phyloP scores from a whole-genome alignment of 495 filamentous ascomycete genomes.

The Podospora fimiseda region DNA sequence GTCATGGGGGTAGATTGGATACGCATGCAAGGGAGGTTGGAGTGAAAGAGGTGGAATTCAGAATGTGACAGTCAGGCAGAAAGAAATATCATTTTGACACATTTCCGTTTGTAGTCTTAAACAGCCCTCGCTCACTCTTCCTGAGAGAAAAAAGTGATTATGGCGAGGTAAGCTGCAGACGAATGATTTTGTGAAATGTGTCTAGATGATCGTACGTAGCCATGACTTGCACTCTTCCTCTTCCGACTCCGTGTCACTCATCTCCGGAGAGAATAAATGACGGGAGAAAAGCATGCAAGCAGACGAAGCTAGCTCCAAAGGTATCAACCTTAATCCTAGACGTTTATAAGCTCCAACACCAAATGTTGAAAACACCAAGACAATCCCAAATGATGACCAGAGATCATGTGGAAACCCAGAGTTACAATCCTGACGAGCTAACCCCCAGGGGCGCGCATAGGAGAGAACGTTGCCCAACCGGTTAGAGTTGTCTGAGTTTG shows the following conservation, averaged over 20 bases:
- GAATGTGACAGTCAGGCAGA: constrained; percentile 29
- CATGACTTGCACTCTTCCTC: constrained; percentile 35
- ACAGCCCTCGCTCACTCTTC: constrained; percentile 33
- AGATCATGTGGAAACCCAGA: constrained; percentile 57
- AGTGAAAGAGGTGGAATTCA: constrained; percentile 28
- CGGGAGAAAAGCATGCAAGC: constrained; percentile 23
- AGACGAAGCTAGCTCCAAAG: constrained; percentile 16
- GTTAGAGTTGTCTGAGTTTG: constrained; percentile 32
- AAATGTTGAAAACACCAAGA: constrained; percentile 21
- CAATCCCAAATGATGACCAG: constrained; percentile 48
- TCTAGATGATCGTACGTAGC: constrained; percentile 37
- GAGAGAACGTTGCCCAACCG: constrained; percentile 37
- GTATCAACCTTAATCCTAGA: constrained; percentile 11
- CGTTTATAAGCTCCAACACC: constrained; percentile 31
- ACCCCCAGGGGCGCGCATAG: constrained; percentile 60
- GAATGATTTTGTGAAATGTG: constrained; percentile 12
- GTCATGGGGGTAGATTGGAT: constrained; percentile 21
- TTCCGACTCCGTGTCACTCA: constrained; percentile 10
- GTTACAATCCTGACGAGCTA: constrained; percentile 54
- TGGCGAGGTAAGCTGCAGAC: constrained; percentile 32
- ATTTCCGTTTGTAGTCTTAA: constrained; percentile 37
- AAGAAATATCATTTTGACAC: constrained; percentile 17
- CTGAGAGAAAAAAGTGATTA: constrained; percentile 37
- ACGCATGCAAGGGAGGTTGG: constrained; percentile 13
- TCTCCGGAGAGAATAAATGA: constrained; percentile 1